These are phyloP conservation scores for Xylariaceae sp. DNA, from an alignment of 2,329 filamentous ascomycete genomes.

Conservation along the genomic window DNA sequence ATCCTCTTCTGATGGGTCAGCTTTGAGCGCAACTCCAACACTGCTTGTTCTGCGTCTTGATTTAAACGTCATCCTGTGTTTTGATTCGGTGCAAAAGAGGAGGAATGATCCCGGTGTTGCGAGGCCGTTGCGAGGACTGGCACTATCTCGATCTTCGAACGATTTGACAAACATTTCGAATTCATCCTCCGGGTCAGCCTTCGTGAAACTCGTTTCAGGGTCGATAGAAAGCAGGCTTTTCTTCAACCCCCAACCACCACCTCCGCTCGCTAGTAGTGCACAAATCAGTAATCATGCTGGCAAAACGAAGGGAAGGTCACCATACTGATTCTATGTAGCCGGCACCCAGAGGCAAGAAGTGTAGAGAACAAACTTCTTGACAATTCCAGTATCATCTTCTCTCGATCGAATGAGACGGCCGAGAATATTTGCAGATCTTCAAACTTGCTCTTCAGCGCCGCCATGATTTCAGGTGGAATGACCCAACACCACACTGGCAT, in stretches of 20 bases:
- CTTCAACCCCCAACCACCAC: conserved; percentile 80
- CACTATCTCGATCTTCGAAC: conserved; percentile 36
- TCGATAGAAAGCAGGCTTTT: conserved; percentile 75
- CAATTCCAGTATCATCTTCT: conserved; percentile 24
- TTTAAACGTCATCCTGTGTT: too few species aligned
- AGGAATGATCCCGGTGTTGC: conserved; percentile 61
- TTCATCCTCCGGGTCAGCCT: conserved; percentile 47
- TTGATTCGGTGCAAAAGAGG: conserved; percentile 57
- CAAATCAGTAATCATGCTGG: conserved; percentile 20
- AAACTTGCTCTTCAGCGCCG: conserved; percentile 20
- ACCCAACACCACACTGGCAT: conserved; percentile 72
- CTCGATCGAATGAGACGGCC: conserved; percentile 19
- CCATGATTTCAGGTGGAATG: conserved; percentile 41
- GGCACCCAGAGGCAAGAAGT: conserved; percentile 41
- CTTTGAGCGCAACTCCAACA: conserved; percentile 25
- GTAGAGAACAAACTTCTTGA: conserved; percentile 30
- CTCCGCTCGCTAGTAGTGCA: conserved; percentile 66
- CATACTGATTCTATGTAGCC: conserved; percentile 45
- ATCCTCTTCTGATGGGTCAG: too few species aligned
- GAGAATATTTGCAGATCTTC: conserved; percentile 22
- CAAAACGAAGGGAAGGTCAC: conserved; percentile 18
- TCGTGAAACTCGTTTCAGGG: conserved; percentile 56
- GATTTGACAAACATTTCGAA: conserved; percentile 52
- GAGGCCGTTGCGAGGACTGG: conserved; percentile 47
- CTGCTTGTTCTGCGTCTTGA: too few species aligned